Evolutionary conservation across 139 green algal species (phyloP), one percentile per base, ranked within the genome.

Genomic region (Protoeuglena noctilucae): DNA sequence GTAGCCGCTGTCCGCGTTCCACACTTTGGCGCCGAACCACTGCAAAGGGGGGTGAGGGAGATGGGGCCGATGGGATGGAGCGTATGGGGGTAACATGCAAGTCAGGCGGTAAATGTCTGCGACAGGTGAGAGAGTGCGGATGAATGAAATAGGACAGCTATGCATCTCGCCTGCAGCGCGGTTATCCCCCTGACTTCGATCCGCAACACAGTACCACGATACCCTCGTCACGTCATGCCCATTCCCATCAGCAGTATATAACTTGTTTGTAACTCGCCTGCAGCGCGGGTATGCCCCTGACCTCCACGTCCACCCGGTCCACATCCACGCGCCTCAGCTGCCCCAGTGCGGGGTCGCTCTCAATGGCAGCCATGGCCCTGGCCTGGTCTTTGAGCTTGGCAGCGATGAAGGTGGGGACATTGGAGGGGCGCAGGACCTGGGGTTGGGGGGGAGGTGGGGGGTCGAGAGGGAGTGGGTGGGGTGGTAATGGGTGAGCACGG

Each of bases 331-430:
- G 34, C 28, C 57, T 55, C 23, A 97, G 67, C 12, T 55, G 62
- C 0, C 24, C 30, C 43, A 92, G 65, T 3, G 56, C 60, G 0
- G 70, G 63, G 63, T 94, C 85, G 0, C 26, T 29, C 2, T 70
- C 53, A 4, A 95, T 60, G 40, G 91, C 68, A 2, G 76, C 58
- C 54, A 97, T 66, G n/a, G 90, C 72, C 4, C 60, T 52, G 29
- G 74, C 54, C 67, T 98, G 90, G 46, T 97, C 90, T 61, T 83
- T 84, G 14, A 87, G 67, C 59, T 82, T 82, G 61, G 87, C 68
- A 4, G 64, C 53, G 26, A 94, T 45, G 60, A 84, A 94, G 17
- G 53, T 4, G 22, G 22, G 22, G 19, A 6, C 6, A 31, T 24
- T 21, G 22, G 12, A 40, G 22, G 21, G 22, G 22, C 26, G 22